Evolutionary conservation across 1,139 yeast genomes (phyloP), one percentile per base, ranked within the genome.

Genomic region (Trichomonascaceae sp.): DNA sequence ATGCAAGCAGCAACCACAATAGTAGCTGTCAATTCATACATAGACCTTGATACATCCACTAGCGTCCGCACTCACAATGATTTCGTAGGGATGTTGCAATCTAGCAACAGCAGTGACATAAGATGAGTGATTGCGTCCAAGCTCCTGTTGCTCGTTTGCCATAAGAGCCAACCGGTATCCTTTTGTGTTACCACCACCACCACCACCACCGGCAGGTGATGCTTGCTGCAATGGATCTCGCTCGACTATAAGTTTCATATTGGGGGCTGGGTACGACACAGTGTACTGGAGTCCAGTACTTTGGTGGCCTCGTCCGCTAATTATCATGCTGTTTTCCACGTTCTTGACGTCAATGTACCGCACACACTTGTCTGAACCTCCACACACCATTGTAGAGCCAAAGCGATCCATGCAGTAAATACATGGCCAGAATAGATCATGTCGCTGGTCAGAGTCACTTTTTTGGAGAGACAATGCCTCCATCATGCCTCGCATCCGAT

Each of bases 31-130:
- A n/a, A n/a, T n/a, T n/a, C 50, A 71, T 47, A 65, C 67, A 52
- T 67, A 74, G 2, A 79, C 66, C 47, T 71, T 71, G 27, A 79
- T 62, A 5, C 59, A 59, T 0, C 92, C 92, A 30, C 69, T 60
- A 33, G 81, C 52, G 45, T 78, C 89, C 2, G 62, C 81, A 1
- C 78, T 63, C 1, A 79, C 57, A 4, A 78, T 51, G 74, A 78
- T 67, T 31, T 68, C 71, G 43, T 65, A 73, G 0, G 89, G 87
- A 13, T 54, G 52, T 8, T 57, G 46, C 14, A 72, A 42, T 13
- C 68, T 44, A 0, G 64, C 67, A 9, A 77, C 53, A 28, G 62
- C 76, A 2, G 65, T 66, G 20, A 78, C 60, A 3, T 59, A 47
- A 41, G 76, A 80, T 30, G 57, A 64, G 34, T 70, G 75, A 31